Evolutionary conservation across 148 eudicot species (phyloP).

Genomic region (Rhododendron ferrugineum): DNA sequence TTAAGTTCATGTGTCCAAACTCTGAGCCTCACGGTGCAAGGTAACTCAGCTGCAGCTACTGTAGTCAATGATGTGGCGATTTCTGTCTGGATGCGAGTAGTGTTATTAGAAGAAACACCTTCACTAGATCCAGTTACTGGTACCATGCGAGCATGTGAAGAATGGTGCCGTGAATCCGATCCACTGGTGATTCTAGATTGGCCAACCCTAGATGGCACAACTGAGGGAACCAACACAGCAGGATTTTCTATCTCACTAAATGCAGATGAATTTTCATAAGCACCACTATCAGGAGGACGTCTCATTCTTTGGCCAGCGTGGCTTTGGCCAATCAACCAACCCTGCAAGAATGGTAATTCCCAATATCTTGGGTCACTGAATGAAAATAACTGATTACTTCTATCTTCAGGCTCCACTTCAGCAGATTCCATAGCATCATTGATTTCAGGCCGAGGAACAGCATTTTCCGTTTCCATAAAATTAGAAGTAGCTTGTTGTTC

Average conservation of each 20-base stretch:
- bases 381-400: slow-evolving; percentile 62
- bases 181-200: slow-evolving; percentile 36
- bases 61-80: slow-evolving; percentile 87
- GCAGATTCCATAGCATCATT: slow-evolving; percentile 66
- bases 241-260: slow-evolving; percentile 30
- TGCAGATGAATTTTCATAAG: slow-evolving; percentile 36
- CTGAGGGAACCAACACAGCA: slow-evolving; percentile 26
- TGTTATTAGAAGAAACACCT: slow-evolving; percentile 26
- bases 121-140: slow-evolving; percentile 34
- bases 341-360: slow-evolving; percentile 94
- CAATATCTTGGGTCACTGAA: slow-evolving; percentile 75
- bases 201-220: slow-evolving; percentile 26
- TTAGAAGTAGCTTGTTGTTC: slow-evolving; percentile 37
- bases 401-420: slow-evolving; percentile 60
- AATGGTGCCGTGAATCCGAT: slow-evolving; percentile 43
- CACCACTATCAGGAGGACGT: slow-evolving; percentile 41
- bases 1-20: slow-evolving; percentile 84
- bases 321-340: slow-evolving; percentile 96
- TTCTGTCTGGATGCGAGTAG: slow-evolving; percentile 64
- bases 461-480: slow-evolving; percentile 38
- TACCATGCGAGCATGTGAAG: slow-evolving; percentile 43
- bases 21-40: slow-evolving; percentile 95
- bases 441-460: slow-evolving; percentile 29
- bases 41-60: slow-evolving; percentile 90
- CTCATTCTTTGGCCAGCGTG: slow-evolving; percentile 78